These are phyloP conservation scores for Aureobasidium pullulans DNA, from an alignment of 2,329 filamentous ascomycete species.

Conservation along the genomic window DNA sequence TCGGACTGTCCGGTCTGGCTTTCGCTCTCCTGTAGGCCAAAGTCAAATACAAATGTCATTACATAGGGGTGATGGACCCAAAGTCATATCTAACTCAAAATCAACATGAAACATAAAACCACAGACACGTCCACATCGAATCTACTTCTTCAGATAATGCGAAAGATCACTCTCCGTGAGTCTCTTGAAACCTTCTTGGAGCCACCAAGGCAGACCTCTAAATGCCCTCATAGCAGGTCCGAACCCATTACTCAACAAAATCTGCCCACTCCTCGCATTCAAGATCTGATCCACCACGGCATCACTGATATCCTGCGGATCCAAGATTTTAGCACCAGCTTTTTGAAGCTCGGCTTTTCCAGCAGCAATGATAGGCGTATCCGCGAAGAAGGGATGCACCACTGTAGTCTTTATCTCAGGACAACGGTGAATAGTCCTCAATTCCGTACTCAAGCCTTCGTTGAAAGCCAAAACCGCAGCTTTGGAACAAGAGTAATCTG, in stretches of 20 bases:
- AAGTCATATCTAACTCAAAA: background rate
- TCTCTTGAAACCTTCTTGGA: conserved; percentile 12
- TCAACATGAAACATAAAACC: background rate
- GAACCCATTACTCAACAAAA: conserved; percentile 28
- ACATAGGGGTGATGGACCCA: background rate
- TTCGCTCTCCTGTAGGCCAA: background rate
- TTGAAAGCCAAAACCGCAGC: conserved; percentile 47
- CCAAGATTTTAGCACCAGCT: conserved; percentile 27
- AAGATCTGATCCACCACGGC: conserved; percentile 39
- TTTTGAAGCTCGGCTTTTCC: conserved; percentile 27
- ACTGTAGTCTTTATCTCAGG: conserved; percentile 37
- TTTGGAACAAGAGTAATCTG: conserved; percentile 48
- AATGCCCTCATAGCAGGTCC: background rate
- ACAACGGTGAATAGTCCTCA: conserved; percentile 35
- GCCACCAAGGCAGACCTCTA: conserved; percentile 15
- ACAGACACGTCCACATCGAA: background rate
- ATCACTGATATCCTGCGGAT: conserved; percentile 34
- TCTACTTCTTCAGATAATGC: background rate
- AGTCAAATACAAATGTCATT: background rate
- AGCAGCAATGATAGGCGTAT: conserved; percentile 32
- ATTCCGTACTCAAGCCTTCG: conserved; percentile 38
- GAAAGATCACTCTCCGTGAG: background rate
- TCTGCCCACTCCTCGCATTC: conserved; percentile 32
- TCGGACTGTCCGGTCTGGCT: background rate
- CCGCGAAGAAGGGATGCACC: conserved; percentile 37